Conservation (phyloP, 352 stramenopile species). For the Aphanomyces cochlioides region DNA sequence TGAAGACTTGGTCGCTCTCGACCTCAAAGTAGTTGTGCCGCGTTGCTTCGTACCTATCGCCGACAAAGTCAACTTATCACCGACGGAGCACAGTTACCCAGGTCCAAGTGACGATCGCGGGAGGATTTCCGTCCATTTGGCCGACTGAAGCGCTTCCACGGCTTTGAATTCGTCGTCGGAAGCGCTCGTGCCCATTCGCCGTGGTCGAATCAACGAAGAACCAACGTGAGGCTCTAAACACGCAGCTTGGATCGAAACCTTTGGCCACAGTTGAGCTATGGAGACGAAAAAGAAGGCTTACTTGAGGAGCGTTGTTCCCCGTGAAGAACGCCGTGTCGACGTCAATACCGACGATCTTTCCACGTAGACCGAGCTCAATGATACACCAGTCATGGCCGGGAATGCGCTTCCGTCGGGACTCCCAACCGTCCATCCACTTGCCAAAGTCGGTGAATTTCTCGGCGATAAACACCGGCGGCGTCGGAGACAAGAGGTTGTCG, state of each 20-base stretch:
- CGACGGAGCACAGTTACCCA: neutral
- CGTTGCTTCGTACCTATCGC: slow-evolving; percentile 74
- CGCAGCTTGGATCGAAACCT: slow-evolving; percentile 26
- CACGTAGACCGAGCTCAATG: slow-evolving; percentile 45
- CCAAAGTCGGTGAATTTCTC: slow-evolving; percentile 90
- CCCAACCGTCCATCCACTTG: slow-evolving; percentile 95
- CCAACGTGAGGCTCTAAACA: neutral
- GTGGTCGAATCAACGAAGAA: slow-evolving; percentile 14
- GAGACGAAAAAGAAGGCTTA: slow-evolving; percentile 40
- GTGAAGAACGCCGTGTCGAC: slow-evolving; percentile 83
- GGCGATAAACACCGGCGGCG: slow-evolving; percentile 80
- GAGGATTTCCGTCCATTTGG: slow-evolving; percentile 67
- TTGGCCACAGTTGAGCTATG: slow-evolving; percentile 29
- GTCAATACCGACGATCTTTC: slow-evolving; percentile 44
- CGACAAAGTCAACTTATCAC: slow-evolving; percentile 30
- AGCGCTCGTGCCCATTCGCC: slow-evolving; percentile 52
- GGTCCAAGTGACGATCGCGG: slow-evolving; percentile 27
- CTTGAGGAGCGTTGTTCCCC: slow-evolving; percentile 65
- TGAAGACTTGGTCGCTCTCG: slow-evolving; percentile 53
- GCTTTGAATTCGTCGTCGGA: slow-evolving; percentile 42
- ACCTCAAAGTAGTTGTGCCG: slow-evolving; percentile 82
- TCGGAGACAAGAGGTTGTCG: slow-evolving; percentile 72
- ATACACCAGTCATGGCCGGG: slow-evolving; percentile 81
- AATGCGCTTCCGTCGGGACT: slow-evolving; percentile 52
- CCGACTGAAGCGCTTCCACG: slow-evolving; percentile 46